Evolutionary conservation across 2,329 filamentous ascomycete species (phyloP).

Genomic region (Domatiomyces catenatus): DNA sequence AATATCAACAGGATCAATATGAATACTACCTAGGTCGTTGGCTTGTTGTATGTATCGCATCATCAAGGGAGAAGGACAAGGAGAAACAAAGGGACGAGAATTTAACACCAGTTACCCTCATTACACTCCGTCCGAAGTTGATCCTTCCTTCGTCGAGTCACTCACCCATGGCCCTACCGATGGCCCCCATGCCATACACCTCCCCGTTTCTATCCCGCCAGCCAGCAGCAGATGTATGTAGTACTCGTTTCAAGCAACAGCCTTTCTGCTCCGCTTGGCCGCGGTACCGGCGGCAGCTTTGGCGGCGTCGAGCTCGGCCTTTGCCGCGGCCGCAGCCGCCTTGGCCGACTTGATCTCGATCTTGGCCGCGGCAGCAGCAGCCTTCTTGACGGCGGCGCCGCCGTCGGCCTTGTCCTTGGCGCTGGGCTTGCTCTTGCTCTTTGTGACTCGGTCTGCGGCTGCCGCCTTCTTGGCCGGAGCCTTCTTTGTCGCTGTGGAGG

Average conservation of each 20-base stretch:
- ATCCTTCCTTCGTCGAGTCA: no score
- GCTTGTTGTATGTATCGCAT: no score
- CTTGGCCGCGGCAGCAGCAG: background rate
- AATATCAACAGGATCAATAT: no score
- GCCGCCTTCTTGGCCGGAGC: slow-evolving; percentile 9
- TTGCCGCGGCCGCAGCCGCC: background rate
- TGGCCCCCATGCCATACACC: background rate
- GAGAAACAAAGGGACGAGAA: no score
- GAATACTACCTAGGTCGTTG: no score
- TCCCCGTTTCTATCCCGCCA: background rate
- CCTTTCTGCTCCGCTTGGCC: slow-evolving; percentile 15
- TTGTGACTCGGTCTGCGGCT: slow-evolving; percentile 9
- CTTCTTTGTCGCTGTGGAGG: slow-evolving; percentile 5
- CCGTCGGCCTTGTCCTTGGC: slow-evolving; percentile 22
- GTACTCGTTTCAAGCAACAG: background rate
- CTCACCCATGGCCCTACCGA: no score
- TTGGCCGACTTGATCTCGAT: background rate
- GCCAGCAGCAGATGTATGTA: background rate
- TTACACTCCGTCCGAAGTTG: no score
- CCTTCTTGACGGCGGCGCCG: slow-evolving; percentile 20
- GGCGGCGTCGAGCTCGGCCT: slow-evolving; percentile 21
- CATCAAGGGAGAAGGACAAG: no score
- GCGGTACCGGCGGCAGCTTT: slow-evolving; percentile 27
- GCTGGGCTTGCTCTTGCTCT: slow-evolving; percentile 17
- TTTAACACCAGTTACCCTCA: no score